A percentile compares a stretch with the other conserved stretches of the same genome.
phyloP scores from a whole-genome alignment of 768 basidiomycete genomes.

The Lentinula aciculospora region DNA sequence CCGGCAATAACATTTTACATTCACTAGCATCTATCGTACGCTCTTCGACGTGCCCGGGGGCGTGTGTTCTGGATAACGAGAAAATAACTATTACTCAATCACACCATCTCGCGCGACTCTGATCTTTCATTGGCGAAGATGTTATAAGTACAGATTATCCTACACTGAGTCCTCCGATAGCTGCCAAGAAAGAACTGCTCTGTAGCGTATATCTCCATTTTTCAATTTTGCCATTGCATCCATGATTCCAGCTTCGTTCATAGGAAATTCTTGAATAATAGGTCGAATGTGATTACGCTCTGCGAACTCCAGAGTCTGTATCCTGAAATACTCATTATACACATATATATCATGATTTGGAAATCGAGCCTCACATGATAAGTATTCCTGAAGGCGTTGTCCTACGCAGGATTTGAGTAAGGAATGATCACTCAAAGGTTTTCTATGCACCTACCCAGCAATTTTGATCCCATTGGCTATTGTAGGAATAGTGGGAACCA shows the following conservation, averaged over 20 bases:
- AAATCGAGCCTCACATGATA: neutral
- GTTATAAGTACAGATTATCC: no score
- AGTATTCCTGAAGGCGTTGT: neutral
- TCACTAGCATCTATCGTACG: no score
- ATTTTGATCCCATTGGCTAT: conserved; percentile 5
- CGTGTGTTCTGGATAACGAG: no score
- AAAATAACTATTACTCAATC: no score
- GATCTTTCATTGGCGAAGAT: neutral
- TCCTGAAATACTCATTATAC: conserved; percentile 8
- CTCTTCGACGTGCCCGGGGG: no score
- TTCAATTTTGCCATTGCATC: conserved; percentile 20
- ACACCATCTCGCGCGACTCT: neutral
- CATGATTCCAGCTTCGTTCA: conserved; percentile 24
- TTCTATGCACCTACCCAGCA: neutral
- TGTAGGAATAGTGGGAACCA: conserved; percentile 14
- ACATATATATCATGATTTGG: neutral
- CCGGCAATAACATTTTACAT: no score
- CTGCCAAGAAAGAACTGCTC: conserved; percentile 19
- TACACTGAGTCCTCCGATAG: neutral
- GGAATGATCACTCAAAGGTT: neutral
- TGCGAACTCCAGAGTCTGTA: conserved; percentile 27
- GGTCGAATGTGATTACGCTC: conserved; percentile 23
- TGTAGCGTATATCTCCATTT: conserved; percentile 21
- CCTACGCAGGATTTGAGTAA: neutral
- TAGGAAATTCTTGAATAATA: conserved; percentile 23